Percentiles rank a stretch among this genome's conserved stretches.
phyloP scores from a whole-genome alignment of 345 rosid species.

The Eucalyptus pauciflora region DNA sequence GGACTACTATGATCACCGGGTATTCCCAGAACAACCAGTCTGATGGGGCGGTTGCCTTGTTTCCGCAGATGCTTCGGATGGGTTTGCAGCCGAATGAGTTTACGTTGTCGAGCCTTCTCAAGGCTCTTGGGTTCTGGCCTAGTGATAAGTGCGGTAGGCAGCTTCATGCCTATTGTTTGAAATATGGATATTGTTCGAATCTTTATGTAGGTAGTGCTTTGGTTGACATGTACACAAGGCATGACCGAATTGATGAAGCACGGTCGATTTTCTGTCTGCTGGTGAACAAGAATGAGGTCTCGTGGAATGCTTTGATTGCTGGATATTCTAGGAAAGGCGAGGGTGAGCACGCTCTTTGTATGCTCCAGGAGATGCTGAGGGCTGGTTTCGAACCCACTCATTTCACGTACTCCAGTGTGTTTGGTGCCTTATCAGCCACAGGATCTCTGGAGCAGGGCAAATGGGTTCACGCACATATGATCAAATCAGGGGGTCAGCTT shows the following conservation, averaged over 20 bases:
- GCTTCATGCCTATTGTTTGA: slow-evolving; percentile 38
- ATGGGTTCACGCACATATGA: slow-evolving; percentile 56
- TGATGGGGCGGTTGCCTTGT: slow-evolving; percentile 30
- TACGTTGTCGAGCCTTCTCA: slow-evolving; percentile 46
- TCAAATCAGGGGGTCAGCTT: slow-evolving; percentile 43
- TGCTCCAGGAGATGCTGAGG: slow-evolving; percentile 38
- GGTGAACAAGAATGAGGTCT: slow-evolving; percentile 44
- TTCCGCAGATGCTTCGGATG: slow-evolving; percentile 24
- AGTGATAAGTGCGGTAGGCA: slow-evolving; percentile 24
- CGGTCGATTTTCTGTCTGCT: slow-evolving; percentile 22
- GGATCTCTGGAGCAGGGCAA: slow-evolving; percentile 67
- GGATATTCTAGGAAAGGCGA: slow-evolving; percentile 46
- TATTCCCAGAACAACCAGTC: slow-evolving; percentile 36
- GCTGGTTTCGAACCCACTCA: slow-evolving; percentile 32
- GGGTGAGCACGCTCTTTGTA: slow-evolving; percentile 29
- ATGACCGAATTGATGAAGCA: slow-evolving; percentile 38
- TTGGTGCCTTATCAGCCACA: slow-evolving; percentile 34
- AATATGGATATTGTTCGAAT: slow-evolving; percentile 31
- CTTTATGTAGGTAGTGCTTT: slow-evolving; percentile 57
- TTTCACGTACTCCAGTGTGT: slow-evolving; percentile 38
- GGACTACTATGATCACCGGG: slow-evolving; percentile 57
- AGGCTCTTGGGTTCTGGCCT: slow-evolving; percentile 33
- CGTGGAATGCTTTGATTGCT: slow-evolving; percentile 65
- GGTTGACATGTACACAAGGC: slow-evolving; percentile 46
- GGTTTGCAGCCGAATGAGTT: slow-evolving; percentile 39